A percentile compares a stretch with the other conserved stretches of the same genome.
phyloP scores from a whole-genome alignment of 495 filamentous ascomycete genomes.

The Niebla homalea region DNA sequence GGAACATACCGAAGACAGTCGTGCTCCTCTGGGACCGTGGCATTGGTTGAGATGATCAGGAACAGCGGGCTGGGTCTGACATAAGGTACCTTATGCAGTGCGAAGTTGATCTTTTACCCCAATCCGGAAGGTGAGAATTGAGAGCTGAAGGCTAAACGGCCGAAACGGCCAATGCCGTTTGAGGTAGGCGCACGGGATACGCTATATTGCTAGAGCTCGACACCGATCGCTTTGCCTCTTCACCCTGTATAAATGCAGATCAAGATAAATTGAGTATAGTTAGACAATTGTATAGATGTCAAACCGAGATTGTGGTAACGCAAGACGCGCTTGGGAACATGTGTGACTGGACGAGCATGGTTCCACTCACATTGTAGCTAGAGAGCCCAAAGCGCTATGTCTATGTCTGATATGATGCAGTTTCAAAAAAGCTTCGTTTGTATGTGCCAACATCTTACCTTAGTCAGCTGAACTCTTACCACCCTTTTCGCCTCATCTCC shows the following conservation, averaged over 20 bases:
- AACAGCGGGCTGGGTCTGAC: background rate
- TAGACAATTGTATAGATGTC: too few relatives aligned
- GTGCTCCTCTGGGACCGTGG: background rate
- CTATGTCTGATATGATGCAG: too few relatives aligned
- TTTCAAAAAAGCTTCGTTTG: too few relatives aligned
- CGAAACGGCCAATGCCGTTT: background rate
- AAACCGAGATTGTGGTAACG: too few relatives aligned
- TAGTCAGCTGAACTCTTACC: slow-evolving; percentile 30
- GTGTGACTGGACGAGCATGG: too few relatives aligned
- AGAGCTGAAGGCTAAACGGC: too few relatives aligned
- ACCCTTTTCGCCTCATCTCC: slow-evolving; percentile 57
- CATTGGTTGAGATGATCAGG: background rate
- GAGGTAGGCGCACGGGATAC: background rate
- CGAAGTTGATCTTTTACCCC: too few relatives aligned
- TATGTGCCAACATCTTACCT: too few relatives aligned
- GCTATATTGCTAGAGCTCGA: background rate
- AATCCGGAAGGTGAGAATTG: background rate
- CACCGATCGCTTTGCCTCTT: too few relatives aligned
- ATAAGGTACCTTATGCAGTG: background rate
- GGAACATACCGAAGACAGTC: background rate
- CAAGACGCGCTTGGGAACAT: too few relatives aligned
- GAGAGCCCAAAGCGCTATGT: background rate
- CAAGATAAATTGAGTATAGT: too few relatives aligned
- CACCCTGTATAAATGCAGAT: too few relatives aligned
- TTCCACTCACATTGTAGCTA: background rate